phyloP scores from a whole-genome alignment of 495 filamentous ascomycete genomes.

The Neurospora terricola region DNA sequence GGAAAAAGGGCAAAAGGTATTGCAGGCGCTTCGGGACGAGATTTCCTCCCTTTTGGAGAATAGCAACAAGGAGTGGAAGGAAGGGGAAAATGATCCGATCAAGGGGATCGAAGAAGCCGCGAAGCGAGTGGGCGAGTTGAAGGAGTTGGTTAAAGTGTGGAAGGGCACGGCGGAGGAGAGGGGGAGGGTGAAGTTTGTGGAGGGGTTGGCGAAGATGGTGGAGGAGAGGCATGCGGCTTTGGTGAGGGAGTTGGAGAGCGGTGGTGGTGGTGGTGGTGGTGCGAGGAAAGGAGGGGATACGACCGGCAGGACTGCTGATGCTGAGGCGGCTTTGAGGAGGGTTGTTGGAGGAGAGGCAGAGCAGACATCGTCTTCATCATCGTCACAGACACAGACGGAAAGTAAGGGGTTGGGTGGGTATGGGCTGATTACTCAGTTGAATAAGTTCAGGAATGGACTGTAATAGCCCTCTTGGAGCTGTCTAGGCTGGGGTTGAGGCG shows the following conservation, averaged over 20 bases:
- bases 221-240: constrained; percentile 48
- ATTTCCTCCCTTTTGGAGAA: constrained; percentile 50
- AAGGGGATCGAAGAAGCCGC: constrained; percentile 58
- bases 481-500: background rate
- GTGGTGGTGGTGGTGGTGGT: constrained; percentile 9
- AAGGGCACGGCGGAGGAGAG: constrained; percentile 90
- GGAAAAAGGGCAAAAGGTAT: constrained; percentile 66
- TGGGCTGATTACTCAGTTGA: constrained; percentile 70
- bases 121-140: constrained; percentile 59
- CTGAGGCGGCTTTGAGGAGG: constrained; percentile 6
- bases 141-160: constrained; percentile 69
- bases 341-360: constrained; percentile 3
- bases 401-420: constrained; percentile 45
- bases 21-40: constrained; percentile 59
- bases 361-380: constrained; percentile 5
- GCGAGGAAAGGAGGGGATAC: constrained; percentile 4
- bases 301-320: background rate
- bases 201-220: constrained; percentile 56
- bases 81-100: constrained; percentile 25
- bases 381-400: constrained; percentile 3
- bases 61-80: constrained; percentile 22
- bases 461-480: constrained; percentile 23
- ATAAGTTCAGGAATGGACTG: constrained; percentile 67
- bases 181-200: constrained; percentile 70
- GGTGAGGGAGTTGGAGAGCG: constrained; percentile 36